Evolutionary conservation across 495 filamentous ascomycete species (phyloP), one percentile per base, ranked within the genome.

Genomic region (Margaritispora aquatica): DNA sequence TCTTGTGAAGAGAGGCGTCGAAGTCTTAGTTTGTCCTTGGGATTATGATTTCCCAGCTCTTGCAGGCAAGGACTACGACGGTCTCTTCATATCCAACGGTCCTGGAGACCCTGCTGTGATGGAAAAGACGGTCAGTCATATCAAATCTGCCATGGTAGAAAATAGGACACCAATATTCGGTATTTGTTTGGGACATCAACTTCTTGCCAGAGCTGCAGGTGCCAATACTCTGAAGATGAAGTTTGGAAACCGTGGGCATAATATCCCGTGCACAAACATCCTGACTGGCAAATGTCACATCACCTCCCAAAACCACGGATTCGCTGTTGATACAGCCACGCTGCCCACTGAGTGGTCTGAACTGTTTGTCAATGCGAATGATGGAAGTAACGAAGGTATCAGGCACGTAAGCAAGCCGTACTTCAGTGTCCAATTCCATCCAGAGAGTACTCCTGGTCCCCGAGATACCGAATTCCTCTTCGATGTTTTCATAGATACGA

Each of bases 391-490:
- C 71, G 94, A 97, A 73, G 94, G 94, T 74, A 96, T 98, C 63
- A 85, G 90, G 68, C 92, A 98, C 70, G 76, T 80, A 47, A 81
- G 76, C 71, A 87, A 84, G 53, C 94, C 94, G 19, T 95, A 89
- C 77, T 98, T 98, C 81, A 96, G 91, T 76, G 94, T 97, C 21
- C 94, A 98, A 72, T 98, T 98, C 78, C 94, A 98, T 67, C 94
- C 94, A 0, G 94, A 98, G 73, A 95, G 91, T 75, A 92, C 90
- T 13, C 94, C 94, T 10, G 94, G 94, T 21, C 94, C 94, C 27
- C 84, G 89, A n/a, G 94, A 98, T 66, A 97, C 94, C 38, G 94
- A 97, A 67, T 96, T 86, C 67, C 82, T 98, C 21, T 98, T 98
- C 62, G 92, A 97, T 73, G 90, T 97, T 54, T 98, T 97, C 78